Conservation (phyloP, 306 rosid genomes). For the Calophaca sinica region DNA sequence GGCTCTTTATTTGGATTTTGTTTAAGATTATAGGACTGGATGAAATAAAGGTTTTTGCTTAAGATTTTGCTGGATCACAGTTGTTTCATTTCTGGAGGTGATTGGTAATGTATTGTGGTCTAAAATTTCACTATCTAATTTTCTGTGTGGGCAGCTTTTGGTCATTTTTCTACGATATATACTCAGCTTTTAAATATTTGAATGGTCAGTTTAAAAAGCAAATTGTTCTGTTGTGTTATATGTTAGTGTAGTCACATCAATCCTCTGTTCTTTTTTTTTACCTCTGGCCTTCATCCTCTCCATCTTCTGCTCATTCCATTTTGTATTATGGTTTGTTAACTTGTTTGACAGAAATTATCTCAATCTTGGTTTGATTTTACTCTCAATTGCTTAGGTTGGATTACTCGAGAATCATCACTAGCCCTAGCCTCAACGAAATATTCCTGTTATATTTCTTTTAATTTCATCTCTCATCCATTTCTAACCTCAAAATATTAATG, state of each 20-base stretch:
- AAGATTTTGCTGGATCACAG: slow-evolving; percentile 7
- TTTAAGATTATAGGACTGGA: not conserved
- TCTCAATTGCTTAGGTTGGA: not conserved
- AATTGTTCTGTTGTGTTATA: no score
- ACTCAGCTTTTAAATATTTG: not conserved
- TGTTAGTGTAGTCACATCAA: not conserved
- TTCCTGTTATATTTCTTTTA: not conserved
- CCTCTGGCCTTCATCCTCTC: no score
- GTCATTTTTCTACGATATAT: not conserved
- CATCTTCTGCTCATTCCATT: no score
- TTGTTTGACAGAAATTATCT: not conserved
- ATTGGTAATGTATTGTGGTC: not conserved
- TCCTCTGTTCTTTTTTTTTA: no score
- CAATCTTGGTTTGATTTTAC: not conserved
- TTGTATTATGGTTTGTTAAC: no score
- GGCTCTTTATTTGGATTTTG: slow-evolving; percentile 3
- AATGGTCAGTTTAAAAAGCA: not conserved
- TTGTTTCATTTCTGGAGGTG: not conserved
- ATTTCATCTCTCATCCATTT: not conserved
- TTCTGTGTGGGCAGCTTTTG: slow-evolving; percentile 3
- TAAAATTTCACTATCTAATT: not conserved
- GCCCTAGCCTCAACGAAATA: not conserved
- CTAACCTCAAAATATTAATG: not conserved
- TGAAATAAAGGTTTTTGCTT: not conserved
- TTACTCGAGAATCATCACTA: not conserved